Conservation (phyloP, 345 rosid species). For the Gossypium raimondii region DNA sequence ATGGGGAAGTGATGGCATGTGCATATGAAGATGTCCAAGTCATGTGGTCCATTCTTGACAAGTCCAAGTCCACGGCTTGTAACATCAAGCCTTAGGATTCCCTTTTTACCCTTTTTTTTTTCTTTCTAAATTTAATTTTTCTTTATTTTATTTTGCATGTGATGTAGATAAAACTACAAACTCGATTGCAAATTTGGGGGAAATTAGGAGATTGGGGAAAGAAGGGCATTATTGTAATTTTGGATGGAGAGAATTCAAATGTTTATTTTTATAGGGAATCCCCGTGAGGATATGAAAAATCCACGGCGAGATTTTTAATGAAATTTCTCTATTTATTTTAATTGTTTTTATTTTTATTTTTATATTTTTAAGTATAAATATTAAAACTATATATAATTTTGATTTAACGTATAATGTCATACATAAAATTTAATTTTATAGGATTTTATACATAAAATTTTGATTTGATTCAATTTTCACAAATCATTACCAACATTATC, state of each 20-base stretch:
- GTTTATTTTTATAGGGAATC: conserved; percentile 21
- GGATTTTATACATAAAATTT: too few relatives aligned
- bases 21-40: conserved; percentile 87
- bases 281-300: conserved; percentile 23
- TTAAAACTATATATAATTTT: too few relatives aligned
- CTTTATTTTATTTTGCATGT: background rate
- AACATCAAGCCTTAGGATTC: conserved; percentile 37
- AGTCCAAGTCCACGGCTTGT: conserved; percentile 59
- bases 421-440: too few relatives aligned
- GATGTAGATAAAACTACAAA: background rate
- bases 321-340: background rate
- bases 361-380: too few relatives aligned
- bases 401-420: too few relatives aligned
- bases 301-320: conserved; percentile 33
- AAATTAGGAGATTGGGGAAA: background rate
- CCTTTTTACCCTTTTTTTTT: background rate
- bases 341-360: background rate
- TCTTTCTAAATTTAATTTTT: background rate
- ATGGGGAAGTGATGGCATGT: conserved; percentile 92
- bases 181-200: background rate
- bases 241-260: background rate
- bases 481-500: rapidly evolving
- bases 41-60: conserved; percentile 97
- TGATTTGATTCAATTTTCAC: too few relatives aligned
- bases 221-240: conserved; percentile 1